phyloP scores from a whole-genome alignment of 495 filamentous ascomycete species.

The Bryoglossum gracile region DNA sequence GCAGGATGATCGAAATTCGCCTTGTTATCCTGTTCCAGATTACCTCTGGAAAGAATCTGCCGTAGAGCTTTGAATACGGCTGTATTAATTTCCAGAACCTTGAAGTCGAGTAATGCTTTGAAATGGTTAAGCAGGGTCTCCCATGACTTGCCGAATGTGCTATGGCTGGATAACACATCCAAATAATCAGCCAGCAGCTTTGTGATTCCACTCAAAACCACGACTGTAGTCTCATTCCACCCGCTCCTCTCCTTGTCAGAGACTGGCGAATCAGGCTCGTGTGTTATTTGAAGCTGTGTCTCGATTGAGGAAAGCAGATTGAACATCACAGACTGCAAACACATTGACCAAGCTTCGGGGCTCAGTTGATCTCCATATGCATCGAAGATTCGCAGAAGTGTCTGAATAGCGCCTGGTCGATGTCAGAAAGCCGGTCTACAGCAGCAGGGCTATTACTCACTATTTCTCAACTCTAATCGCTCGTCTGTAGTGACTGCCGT shows the following conservation, averaged over 20 bases:
- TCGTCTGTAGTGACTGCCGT: slow-evolving; percentile 69
- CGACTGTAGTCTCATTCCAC: slow-evolving; percentile 73
- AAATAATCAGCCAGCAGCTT: slow-evolving; percentile 63
- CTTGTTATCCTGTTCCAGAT: slow-evolving; percentile 32
- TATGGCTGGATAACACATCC: slow-evolving; percentile 48
- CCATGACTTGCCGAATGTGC: slow-evolving; percentile 58
- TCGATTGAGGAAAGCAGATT: slow-evolving; percentile 58
- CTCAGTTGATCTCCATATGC: slow-evolving; percentile 77
- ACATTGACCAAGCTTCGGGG: slow-evolving; percentile 74
- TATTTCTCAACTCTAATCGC: slow-evolving; percentile 82
- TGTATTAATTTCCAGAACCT: slow-evolving; percentile 61
- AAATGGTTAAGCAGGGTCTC: slow-evolving; percentile 60
- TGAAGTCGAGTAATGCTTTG: slow-evolving; percentile 48
- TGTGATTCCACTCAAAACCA: slow-evolving; percentile 63
- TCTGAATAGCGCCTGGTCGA: slow-evolving; percentile 60
- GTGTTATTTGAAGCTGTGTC: slow-evolving; percentile 30
- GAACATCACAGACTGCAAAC: slow-evolving; percentile 72
- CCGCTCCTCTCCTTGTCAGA: slow-evolving; percentile 39
- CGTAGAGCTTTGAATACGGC: slow-evolving; percentile 62
- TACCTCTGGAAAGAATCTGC: slow-evolving; percentile 54
- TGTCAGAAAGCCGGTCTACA: slow-evolving; percentile 28
- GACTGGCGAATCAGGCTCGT: slow-evolving; percentile 12
- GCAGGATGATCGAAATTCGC: slow-evolving; percentile 48
- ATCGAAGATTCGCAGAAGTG: slow-evolving; percentile 83
- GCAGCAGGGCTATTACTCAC: slow-evolving; percentile 34